Percentiles rank a stretch among this genome's conserved stretches.
Conservation (phyloP, 495 filamentous ascomycete species). For the Aspergillus conjunctus region DNA sequence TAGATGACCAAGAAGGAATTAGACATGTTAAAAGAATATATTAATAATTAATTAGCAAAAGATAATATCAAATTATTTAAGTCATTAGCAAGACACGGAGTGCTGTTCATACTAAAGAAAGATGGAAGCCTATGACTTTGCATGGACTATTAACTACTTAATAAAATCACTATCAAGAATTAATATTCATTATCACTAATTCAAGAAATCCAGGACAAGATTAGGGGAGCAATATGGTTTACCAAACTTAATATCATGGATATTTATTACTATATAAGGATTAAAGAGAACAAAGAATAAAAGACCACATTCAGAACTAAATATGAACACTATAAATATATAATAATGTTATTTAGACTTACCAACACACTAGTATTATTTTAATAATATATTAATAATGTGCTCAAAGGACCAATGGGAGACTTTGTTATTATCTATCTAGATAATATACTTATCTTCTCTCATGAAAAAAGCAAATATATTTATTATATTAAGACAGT, state of each 20-base stretch:
- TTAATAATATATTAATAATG: neutral
- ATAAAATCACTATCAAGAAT: neutral
- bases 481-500: neutral
- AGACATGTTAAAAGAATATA: neutral
- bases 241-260: too few species aligned
- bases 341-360: neutral
- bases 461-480: too few species aligned
- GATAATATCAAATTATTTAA: neutral
- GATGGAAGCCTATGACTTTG: neutral
- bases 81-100: neutral
- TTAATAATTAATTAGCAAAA: slow-evolving; percentile 1
- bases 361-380: neutral
- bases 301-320: neutral
- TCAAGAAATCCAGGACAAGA: neutral
- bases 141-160: neutral
- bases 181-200: neutral
- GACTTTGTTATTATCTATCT: too few species aligned
- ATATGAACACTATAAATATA: neutral
- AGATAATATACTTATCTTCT: too few species aligned
- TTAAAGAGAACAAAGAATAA: neutral
- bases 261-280: neutral
- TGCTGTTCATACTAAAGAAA: neutral
- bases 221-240: neutral
- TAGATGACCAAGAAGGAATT: neutral
- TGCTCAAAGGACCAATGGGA: neutral